Conservation (phyloP, 768 basidiomycete species). For the Rhizopogon roseolus region DNA sequence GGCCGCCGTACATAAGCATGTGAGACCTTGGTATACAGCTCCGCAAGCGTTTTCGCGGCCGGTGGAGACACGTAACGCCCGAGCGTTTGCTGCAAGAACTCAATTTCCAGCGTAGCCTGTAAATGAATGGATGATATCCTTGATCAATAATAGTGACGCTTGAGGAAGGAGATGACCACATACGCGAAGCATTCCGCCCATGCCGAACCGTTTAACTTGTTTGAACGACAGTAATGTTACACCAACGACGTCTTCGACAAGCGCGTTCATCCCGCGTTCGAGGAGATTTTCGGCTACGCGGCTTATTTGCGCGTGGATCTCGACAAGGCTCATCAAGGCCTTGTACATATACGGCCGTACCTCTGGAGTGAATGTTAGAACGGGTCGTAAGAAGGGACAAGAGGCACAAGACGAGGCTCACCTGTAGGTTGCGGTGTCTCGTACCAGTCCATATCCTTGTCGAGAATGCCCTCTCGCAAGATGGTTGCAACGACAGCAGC, state of each 20-base stretch:
- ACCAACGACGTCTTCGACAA: conserved; percentile 79
- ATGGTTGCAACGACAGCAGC: conserved; percentile 61
- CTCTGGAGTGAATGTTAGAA: conserved; percentile 43
- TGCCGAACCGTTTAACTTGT: conserved; percentile 88
- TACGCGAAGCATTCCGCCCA: conserved; percentile 98
- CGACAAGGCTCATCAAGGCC: conserved; percentile 81
- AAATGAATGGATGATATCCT: background rate
- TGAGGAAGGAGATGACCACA: conserved; percentile 23
- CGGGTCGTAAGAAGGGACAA: conserved; percentile 1
- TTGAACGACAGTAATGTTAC: conserved; percentile 85
- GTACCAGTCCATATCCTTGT: conserved; percentile 86
- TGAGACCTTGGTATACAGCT: conserved; percentile 93
- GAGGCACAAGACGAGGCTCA: conserved; percentile 24
- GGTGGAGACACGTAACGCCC: conserved; percentile 78
- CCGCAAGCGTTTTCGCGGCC: conserved; percentile 81
- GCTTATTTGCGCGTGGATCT: conserved; percentile 88
- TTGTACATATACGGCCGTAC: conserved; percentile 95
- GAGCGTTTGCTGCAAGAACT: conserved; percentile 97
- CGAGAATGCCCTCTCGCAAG: conserved; percentile 75
- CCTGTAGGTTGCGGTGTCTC: conserved; percentile 91
- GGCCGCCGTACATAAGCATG: conserved; percentile 84
- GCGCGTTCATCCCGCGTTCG: conserved; percentile 72
- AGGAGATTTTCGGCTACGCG: conserved; percentile 75
- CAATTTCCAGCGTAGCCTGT: conserved; percentile 97
- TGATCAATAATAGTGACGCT: background rate